A percentile compares a stretch with the other conserved stretches of the same genome.
phyloP scores from a whole-genome alignment of 495 filamentous ascomycete species.

The Tuber brumale region DNA sequence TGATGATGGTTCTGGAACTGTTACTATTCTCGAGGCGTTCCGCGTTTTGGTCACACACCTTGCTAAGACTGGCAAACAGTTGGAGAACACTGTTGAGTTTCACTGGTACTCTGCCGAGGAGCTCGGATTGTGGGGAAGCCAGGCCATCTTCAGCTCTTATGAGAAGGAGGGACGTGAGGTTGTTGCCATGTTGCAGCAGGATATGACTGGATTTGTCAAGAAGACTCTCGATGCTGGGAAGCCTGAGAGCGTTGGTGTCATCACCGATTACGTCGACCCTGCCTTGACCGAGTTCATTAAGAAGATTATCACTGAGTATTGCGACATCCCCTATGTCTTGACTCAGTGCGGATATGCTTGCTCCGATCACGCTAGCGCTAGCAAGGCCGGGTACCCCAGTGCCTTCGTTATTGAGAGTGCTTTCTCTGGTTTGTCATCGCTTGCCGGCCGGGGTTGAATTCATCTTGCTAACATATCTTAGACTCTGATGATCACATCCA shows the following conservation, averaged over 20 bases:
- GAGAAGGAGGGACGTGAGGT: constrained; percentile 66
- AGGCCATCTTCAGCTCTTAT: constrained; percentile 83
- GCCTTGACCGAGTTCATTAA: constrained; percentile 88
- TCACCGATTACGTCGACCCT: constrained; percentile 82
- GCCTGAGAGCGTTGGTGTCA: constrained; percentile 82
- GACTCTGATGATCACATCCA: constrained; percentile 86
- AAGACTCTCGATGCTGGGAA: constrained; percentile 76
- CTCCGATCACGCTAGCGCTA: constrained; percentile 93
- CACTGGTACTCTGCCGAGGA: constrained; percentile 95
- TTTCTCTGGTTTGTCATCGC: constrained; percentile 23
- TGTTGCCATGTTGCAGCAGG: constrained; percentile 97
- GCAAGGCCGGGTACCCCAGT: constrained; percentile 88
- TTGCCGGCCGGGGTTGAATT: not conserved
- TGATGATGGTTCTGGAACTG: constrained; percentile 68
- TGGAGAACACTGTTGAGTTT: constrained; percentile 82
- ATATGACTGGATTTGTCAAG: constrained; percentile 92
- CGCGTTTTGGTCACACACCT: constrained; percentile 56
- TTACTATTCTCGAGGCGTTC: constrained; percentile 69
- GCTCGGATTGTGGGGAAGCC: constrained; percentile 70
- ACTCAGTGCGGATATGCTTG: constrained; percentile 97
- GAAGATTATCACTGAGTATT: constrained; percentile 79
- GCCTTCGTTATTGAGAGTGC: constrained; percentile 85
- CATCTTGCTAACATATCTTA: constrained; percentile 58
- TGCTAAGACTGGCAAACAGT: constrained; percentile 52
- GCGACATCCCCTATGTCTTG: constrained; percentile 78